phyloP scores from a whole-genome alignment of 225 moss, liverwort and hornwort species.

The Pseudoscleropodium purum region DNA sequence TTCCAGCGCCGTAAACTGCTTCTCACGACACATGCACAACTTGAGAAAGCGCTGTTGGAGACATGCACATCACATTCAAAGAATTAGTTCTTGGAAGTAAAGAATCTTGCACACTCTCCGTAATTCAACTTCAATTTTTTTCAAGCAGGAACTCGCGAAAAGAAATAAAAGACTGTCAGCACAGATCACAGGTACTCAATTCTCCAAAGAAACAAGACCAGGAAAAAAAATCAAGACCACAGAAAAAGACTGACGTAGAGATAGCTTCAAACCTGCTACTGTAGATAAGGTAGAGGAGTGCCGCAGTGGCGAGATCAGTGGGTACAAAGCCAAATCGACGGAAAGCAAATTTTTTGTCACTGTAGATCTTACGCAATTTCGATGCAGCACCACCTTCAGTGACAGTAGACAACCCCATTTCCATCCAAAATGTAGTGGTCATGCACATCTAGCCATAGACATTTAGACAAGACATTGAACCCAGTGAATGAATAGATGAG shows the following conservation, averaged over 20 bases:
- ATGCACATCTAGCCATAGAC: too few relatives aligned
- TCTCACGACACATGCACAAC: neutral
- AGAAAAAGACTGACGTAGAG: neutral
- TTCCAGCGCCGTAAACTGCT: neutral
- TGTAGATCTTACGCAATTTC: neutral
- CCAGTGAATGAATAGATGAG: neutral
- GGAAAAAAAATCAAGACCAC: neutral
- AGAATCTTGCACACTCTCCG: neutral
- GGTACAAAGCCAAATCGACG: neutral
- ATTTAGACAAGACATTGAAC: neutral
- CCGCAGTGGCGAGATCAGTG: neutral
- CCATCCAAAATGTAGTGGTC: neutral
- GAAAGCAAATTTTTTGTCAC: neutral
- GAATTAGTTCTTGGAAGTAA: neutral
- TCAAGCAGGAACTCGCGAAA: neutral
- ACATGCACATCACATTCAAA: neutral
- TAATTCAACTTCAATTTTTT: neutral
- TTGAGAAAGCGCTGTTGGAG: neutral
- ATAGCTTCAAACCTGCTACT: neutral
- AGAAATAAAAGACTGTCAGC: neutral
- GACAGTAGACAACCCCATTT: neutral
- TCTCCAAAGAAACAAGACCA: neutral
- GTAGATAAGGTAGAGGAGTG: neutral
- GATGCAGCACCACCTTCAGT: neutral
- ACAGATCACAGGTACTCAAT: neutral